Percentiles rank a stretch among this genome's conserved stretches.
phyloP scores from a whole-genome alignment of 306 rosid genomes.

The Prunus mongolica region DNA sequence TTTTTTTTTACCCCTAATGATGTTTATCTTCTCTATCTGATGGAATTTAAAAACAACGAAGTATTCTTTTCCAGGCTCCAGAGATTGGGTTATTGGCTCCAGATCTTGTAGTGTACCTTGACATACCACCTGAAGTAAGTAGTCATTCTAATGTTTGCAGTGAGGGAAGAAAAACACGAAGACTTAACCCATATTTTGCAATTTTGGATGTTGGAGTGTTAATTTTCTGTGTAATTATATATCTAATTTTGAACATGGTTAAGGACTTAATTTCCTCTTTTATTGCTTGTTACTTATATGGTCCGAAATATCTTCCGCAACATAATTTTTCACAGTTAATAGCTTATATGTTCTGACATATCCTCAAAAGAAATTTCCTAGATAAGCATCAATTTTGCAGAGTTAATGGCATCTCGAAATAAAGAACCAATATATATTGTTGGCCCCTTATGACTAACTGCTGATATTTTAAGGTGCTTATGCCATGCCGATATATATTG shows the following conservation, averaged over 20 bases:
- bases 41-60: background rate
- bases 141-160: background rate
- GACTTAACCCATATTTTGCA: background rate
- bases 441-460: background rate
- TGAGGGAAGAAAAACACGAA: background rate
- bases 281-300: background rate
- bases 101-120: conserved; percentile 72
- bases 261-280: too few species aligned
- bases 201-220: background rate
- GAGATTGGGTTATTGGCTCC: conserved; percentile 85
- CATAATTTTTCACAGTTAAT: background rate
- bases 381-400: too few species aligned
- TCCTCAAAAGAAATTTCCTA: too few species aligned
- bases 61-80: conserved; percentile 62
- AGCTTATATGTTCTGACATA: background rate
- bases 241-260: background rate
- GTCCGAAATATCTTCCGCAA: background rate
- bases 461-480: background rate
- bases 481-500: background rate
- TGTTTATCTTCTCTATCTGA: conserved; percentile 2
- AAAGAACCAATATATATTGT: background rate
- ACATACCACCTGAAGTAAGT: conserved; percentile 83
- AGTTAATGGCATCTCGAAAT: background rate
- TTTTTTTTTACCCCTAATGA: background rate
- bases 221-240: background rate